These are phyloP conservation scores for Tieghemostelium lacteum DNA, from an alignment of 78 protist species.

Conservation along the genomic window DNA sequence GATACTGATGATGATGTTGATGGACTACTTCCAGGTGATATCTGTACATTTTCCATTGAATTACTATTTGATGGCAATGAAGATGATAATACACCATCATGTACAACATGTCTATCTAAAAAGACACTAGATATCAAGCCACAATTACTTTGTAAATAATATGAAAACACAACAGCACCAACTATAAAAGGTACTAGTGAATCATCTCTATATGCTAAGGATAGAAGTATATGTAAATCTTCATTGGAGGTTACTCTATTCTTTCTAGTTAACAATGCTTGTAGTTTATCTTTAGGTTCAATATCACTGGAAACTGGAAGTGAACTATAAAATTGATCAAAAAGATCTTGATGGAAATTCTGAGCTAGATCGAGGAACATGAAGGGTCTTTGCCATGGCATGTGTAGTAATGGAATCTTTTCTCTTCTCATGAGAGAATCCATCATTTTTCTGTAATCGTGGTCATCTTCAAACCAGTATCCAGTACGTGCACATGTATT, in stretches of 20 bases:
- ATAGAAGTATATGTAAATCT: conserved; percentile 1
- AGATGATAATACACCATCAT: not conserved
- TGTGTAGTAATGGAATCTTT: conserved; percentile 6
- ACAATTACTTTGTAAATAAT: conserved; percentile 25
- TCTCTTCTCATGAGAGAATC: not conserved
- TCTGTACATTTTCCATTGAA: not conserved
- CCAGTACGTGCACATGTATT: not conserved
- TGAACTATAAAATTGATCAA: not conserved
- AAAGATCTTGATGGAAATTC: conserved; percentile 31
- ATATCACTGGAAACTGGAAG: not conserved
- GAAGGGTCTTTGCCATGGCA: conserved; percentile 5
- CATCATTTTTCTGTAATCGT: conserved; percentile 11
- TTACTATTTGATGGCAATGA: not conserved
- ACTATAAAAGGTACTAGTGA: not conserved
- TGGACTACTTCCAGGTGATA: not conserved
- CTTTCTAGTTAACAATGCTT: not conserved
- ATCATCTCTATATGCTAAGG: not conserved
- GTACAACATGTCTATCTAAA: not conserved
- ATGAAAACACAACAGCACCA: conserved; percentile 30
- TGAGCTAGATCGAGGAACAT: conserved; percentile 3
- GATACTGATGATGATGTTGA: not conserved
- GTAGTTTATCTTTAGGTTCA: not conserved
- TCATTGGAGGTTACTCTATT: not conserved
- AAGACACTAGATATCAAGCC: conserved; percentile 19
- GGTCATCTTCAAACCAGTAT: not conserved